Evolutionary conservation across 2,329 filamentous ascomycete species (phyloP), one percentile per base, ranked within the genome.

Genomic region (Cordyceps sp.): DNA sequence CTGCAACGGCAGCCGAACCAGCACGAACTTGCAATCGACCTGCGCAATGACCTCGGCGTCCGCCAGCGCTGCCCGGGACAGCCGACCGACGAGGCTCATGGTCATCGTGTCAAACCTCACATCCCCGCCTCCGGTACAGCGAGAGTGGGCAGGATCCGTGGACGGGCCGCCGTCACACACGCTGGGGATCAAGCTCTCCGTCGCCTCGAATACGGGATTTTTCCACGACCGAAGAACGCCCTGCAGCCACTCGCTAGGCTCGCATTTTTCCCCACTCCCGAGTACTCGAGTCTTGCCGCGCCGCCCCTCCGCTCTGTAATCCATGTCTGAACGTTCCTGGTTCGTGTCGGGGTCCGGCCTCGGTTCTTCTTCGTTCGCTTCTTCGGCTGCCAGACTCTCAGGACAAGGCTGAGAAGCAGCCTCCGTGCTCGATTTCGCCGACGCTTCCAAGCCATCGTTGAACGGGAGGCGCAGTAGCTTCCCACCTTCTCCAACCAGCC

Each of bases 1-100:
- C 16, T 45, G 32, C 12, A 49, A 36, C 0, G 53, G 48, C 31
- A 82, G 55, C 38, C 70, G 78, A 16, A 74, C 61, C 1, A 98
- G 56, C 13, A 98, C 78, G 47, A 93, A 98, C 50, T 98, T 98
- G 12, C 61, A 64, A 49, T 96, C 88, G 2, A 98, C 78, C 46
- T 98, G 90, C 0, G 74, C 66, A 26, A 98, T 66, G 1, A 93
- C 61, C 30, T 68, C 55, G 0, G 81, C 80, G 7, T 54, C 47
- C 2, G 52, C 48, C 8, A 94, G 57, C 1, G 64, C 65, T 5
- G 58, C 45, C 40, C 75, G 81, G 1, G 75, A 80, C 2, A 94
- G 51, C 10, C 59, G 58, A 0, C 61, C 57, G 20, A 52, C 42
- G 4, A 58, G 34, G 7, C 23, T 45, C 36, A 44, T 44, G 8